Conservation (phyloP, 2,329 filamentous ascomycete species). For the Sporothrix pseudoabietina region DNA sequence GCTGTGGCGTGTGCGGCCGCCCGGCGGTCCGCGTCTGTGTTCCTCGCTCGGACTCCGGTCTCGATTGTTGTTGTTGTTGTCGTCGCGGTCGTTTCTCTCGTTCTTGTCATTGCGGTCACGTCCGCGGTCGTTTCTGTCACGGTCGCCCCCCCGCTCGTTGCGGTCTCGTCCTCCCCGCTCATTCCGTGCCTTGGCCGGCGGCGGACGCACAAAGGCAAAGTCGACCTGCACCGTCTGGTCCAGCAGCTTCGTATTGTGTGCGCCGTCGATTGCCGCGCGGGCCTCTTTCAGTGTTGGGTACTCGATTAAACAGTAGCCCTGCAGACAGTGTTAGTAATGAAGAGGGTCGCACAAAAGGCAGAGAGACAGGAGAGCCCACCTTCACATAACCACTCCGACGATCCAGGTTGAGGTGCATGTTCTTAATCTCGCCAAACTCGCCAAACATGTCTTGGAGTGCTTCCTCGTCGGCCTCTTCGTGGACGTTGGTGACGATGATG, state of each 20-base stretch:
- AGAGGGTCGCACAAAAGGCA: no score
- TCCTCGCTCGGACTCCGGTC: constrained; percentile 25
- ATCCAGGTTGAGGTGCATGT: constrained; percentile 80
- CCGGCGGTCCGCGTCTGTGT: constrained; percentile 41
- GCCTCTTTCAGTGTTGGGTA: constrained; percentile 79
- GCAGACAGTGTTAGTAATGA: background rate
- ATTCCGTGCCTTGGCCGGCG: constrained; percentile 58
- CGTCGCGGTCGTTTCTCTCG: constrained; percentile 6
- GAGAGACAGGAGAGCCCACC: constrained; percentile 50
- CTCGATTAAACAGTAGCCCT: constrained; percentile 86
- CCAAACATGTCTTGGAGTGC: constrained; percentile 78
- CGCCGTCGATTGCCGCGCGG: constrained; percentile 77
- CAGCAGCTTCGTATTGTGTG: constrained; percentile 74
- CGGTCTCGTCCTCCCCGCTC: constrained; percentile 38
- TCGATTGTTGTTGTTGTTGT: background rate
- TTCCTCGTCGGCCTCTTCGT: constrained; percentile 85
- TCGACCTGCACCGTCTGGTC: constrained; percentile 81
- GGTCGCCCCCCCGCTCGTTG: constrained; percentile 17
- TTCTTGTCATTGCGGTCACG: background rate
- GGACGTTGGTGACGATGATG: constrained; percentile 81
- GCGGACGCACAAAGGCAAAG: constrained; percentile 82
- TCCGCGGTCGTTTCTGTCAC: constrained; percentile 4
- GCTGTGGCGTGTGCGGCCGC: constrained; percentile 42
- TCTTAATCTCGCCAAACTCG: constrained; percentile 85
- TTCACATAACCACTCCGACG: constrained; percentile 84